Conservation (phyloP, 768 basidiomycete genomes). For the Russula brevipes region DNA sequence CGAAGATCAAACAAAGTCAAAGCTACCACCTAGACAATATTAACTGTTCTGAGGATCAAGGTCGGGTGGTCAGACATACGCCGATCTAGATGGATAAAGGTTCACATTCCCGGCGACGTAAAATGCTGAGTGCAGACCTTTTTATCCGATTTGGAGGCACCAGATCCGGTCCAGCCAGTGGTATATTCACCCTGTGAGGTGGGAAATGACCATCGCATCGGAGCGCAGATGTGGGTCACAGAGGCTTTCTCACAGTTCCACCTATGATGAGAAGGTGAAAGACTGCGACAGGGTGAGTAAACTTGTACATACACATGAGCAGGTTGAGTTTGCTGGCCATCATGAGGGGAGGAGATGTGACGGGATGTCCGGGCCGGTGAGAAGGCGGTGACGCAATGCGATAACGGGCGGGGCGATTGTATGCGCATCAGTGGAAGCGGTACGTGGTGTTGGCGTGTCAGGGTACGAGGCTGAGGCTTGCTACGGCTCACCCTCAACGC, state of each 20-base stretch:
- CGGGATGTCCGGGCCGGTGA: not conserved
- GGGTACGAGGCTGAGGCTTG: slow-evolving; percentile 12
- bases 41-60: slow-evolving; percentile 25
- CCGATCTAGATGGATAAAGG: slow-evolving; percentile 49
- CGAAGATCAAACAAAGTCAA: slow-evolving; percentile 87
- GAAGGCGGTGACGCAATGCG: slow-evolving; percentile 1
- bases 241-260: slow-evolving; percentile 38
- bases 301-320: slow-evolving; percentile 64
- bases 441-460: slow-evolving; percentile 22
- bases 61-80: slow-evolving; percentile 38
- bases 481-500: slow-evolving; percentile 11
- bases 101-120: not conserved
- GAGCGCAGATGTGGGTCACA: not conserved
- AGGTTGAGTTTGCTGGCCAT: slow-evolving; percentile 45
- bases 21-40: slow-evolving; percentile 66
- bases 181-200: slow-evolving; percentile 74
- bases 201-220: not conserved
- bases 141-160: slow-evolving; percentile 93
- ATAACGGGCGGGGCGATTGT: not conserved
- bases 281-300: slow-evolving; percentile 6
- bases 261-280: slow-evolving; percentile 34
- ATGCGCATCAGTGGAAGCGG: not conserved
- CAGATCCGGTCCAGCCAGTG: slow-evolving; percentile 88
- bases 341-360: not conserved
- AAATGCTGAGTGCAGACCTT: slow-evolving; percentile 49